A percentile compares a stretch with the other conserved stretches of the same genome.
These are phyloP conservation scores for Escallonia herrerae DNA, from an alignment of 129 eudicot species.

Conservation along the genomic window DNA sequence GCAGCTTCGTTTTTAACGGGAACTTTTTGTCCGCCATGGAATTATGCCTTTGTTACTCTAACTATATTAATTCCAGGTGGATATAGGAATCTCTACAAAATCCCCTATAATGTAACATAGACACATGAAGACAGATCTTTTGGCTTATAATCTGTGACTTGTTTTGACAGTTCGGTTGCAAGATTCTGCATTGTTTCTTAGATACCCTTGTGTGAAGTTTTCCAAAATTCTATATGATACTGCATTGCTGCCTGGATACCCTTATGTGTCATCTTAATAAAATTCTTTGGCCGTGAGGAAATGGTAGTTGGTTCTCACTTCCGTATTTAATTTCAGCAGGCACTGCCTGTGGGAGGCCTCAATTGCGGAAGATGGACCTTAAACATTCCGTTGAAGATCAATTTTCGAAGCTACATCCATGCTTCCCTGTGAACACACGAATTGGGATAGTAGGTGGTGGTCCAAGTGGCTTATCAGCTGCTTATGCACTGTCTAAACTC, in stretches of 20 bases:
- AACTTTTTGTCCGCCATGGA: conserved; percentile 4
- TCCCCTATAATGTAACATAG: background rate
- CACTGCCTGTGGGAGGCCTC: conserved; percentile 2
- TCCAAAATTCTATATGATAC: background rate
- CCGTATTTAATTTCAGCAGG: conserved; percentile 22
- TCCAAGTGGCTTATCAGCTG: conserved; percentile 85
- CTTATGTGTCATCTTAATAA: background rate
- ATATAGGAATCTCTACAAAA: background rate
- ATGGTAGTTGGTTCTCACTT: background rate
- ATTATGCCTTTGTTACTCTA: background rate
- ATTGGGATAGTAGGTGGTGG: conserved; percentile 76
- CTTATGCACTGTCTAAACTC: conserved; percentile 68
- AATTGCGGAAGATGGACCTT: conserved; percentile 32
- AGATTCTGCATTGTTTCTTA: background rate
- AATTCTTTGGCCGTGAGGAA: background rate
- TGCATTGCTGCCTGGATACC: background rate
- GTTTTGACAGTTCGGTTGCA: background rate
- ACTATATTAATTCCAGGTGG: background rate
- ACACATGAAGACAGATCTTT: background rate
- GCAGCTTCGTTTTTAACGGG: conserved; percentile 3
- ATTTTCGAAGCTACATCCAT: conserved; percentile 63
- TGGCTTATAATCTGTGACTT: background rate
- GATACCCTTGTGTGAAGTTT: background rate
- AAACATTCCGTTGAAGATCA: conserved; percentile 46
- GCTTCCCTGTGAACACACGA: conserved; percentile 51